Percentiles rank a stretch among this genome's conserved stretches.
Evolutionary conservation across 1,139 yeast genomes (phyloP).

Genomic region (Nematodospora anomalae): DNA sequence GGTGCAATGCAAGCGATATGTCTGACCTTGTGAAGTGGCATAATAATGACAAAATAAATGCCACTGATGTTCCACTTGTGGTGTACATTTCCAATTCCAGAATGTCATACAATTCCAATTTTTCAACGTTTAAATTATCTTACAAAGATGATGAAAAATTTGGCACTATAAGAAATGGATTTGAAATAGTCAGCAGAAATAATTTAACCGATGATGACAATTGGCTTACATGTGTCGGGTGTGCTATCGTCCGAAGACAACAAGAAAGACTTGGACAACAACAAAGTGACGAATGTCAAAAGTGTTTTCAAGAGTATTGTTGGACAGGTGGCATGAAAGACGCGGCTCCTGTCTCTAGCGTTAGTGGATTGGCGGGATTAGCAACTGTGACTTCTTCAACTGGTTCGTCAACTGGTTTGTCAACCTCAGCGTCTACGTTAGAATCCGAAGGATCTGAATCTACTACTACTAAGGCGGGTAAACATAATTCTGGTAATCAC

Average conservation of each 20-base stretch:
- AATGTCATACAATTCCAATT: conserved; percentile 34
- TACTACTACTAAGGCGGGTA: conserved; percentile 1
- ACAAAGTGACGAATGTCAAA: conserved; percentile 41
- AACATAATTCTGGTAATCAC: conserved; percentile 3
- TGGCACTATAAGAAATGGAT: conserved; percentile 39
- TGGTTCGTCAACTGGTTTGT: background rate
- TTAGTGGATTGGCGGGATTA: conserved; percentile 10
- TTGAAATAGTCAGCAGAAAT: conserved; percentile 35
- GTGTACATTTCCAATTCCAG: conserved; percentile 38
- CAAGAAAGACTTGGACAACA: conserved; percentile 40
- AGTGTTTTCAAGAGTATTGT: conserved; percentile 41
- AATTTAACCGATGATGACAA: conserved; percentile 34
- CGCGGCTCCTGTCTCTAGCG: conserved; percentile 20
- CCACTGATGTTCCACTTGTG: conserved; percentile 41
- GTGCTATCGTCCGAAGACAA: conserved; percentile 46
- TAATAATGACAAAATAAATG: conserved; percentile 25
- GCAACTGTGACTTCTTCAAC: conserved; percentile 7
- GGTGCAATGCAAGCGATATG: conserved; percentile 37
- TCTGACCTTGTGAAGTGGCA: conserved; percentile 30
- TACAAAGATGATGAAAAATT: conserved; percentile 35
- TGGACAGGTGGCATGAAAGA: conserved; percentile 33
- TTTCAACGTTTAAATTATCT: conserved; percentile 41
- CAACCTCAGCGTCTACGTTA: background rate
- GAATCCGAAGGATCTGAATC: conserved; percentile 1
- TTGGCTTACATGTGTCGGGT: conserved; percentile 48